phyloP scores from a whole-genome alignment of 495 filamentous ascomycete genomes.

The Neohortaea acidophila region DNA sequence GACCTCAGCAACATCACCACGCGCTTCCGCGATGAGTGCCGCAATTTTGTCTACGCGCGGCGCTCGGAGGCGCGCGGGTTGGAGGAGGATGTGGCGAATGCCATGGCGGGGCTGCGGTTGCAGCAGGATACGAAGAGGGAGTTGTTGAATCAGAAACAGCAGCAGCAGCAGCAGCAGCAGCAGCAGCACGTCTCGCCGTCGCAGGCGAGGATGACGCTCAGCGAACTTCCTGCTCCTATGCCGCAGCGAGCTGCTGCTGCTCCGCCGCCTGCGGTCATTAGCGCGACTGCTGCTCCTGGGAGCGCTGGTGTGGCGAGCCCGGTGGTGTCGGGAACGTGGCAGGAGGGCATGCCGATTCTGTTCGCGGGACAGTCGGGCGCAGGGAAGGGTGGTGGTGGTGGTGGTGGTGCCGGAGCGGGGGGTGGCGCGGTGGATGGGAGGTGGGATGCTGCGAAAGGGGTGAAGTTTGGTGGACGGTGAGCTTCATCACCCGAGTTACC shows the following conservation, averaged over 20 bases:
- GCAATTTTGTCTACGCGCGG: constrained; percentile 63
- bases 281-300: constrained; percentile 11
- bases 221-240: constrained; percentile 10
- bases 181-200: background rate
- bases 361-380: constrained; percentile 13
- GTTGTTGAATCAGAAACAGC: constrained; percentile 20
- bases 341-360: constrained; percentile 17
- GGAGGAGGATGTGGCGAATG: constrained; percentile 55
- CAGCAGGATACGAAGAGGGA: constrained; percentile 31
- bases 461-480: too few relatives aligned
- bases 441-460: too few relatives aligned
- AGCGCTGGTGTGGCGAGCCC: constrained; percentile 3
- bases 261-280: constrained; percentile 5
- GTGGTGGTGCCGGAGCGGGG: too few relatives aligned
- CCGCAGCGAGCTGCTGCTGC: constrained; percentile 8
- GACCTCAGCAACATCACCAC: constrained; percentile 74
- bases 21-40: constrained; percentile 61
- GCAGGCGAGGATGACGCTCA: constrained; percentile 2
- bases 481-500: too few relatives aligned
- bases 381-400: background rate
- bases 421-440: too few relatives aligned
- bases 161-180: constrained; percentile 10
- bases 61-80: constrained; percentile 65
- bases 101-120: constrained; percentile 47
- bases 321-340: constrained; percentile 12